These are phyloP conservation scores for Tuber calosporum DNA, from an alignment of 495 filamentous ascomycete genomes.

Conservation along the genomic window DNA sequence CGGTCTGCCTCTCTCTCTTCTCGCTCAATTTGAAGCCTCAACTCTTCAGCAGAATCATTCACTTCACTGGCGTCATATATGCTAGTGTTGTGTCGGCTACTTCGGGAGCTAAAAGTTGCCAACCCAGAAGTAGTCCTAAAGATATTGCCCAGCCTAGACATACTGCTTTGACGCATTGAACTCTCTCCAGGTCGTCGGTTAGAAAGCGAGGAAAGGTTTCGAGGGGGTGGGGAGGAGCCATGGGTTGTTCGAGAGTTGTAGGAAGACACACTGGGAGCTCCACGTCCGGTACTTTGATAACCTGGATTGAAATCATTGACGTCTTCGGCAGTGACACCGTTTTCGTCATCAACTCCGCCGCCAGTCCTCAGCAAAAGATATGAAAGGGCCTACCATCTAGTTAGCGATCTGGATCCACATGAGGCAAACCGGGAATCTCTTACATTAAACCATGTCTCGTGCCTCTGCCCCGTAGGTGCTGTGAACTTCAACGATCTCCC, in stretches of 20 bases:
- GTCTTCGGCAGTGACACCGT: constrained; percentile 56
- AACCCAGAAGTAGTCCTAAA: constrained; percentile 37
- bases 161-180: constrained; percentile 45
- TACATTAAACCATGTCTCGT: constrained; percentile 95
- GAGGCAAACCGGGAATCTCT: background rate
- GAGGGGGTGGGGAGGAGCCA: constrained; percentile 49
- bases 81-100: constrained; percentile 47
- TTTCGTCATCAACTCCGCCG: constrained; percentile 51
- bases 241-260: constrained; percentile 67
- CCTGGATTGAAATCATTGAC: constrained; percentile 83
- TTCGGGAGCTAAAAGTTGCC: constrained; percentile 46
- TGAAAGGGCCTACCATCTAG: constrained; percentile 57
- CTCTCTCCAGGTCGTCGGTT: constrained; percentile 44
- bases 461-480: constrained; percentile 81
- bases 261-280: constrained; percentile 67
- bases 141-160: constrained; percentile 44
- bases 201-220: constrained; percentile 38
- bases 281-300: constrained; percentile 50
- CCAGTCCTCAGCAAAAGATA: constrained; percentile 77
- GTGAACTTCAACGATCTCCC: constrained; percentile 86
- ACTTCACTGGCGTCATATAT: constrained; percentile 65
- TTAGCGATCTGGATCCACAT: constrained; percentile 9
- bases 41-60: constrained; percentile 71
- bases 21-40: constrained; percentile 64
- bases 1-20: constrained; percentile 67